phyloP scores from a whole-genome alignment of 352 stramenopile genomes.

The Phytophthora fragariaefolia region DNA sequence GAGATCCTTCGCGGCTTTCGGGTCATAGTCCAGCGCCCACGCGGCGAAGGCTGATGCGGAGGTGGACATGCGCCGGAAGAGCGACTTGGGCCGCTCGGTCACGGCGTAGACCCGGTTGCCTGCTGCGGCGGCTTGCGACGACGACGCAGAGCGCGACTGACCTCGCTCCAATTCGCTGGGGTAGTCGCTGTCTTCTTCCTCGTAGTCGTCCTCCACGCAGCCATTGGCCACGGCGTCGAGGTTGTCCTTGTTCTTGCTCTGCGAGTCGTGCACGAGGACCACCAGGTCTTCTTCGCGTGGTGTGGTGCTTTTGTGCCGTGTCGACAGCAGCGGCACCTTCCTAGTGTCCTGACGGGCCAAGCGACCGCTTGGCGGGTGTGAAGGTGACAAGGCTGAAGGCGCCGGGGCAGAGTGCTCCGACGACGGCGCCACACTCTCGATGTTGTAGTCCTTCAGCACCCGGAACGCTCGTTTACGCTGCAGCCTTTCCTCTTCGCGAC shows the following conservation, averaged over 20 bases:
- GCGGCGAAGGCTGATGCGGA: constrained; percentile 38
- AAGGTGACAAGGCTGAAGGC: constrained; percentile 11
- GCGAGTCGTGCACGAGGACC: constrained; percentile 26
- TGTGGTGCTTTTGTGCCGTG: constrained; percentile 22
- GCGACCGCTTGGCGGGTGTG: not conserved
- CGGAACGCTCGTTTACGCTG: constrained; percentile 60
- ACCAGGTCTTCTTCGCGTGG: constrained; percentile 49
- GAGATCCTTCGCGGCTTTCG: too few relatives aligned
- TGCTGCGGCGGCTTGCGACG: constrained; percentile 19
- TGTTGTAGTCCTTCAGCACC: constrained; percentile 58
- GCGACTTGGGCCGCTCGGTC: constrained; percentile 32
- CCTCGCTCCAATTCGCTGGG: constrained; percentile 1
- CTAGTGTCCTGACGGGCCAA: not conserved
- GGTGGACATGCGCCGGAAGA: constrained; percentile 38
- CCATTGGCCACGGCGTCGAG: constrained; percentile 2
- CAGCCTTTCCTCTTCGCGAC: constrained; percentile 56
- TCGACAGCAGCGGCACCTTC: not conserved
- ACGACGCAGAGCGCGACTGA: constrained; percentile 9
- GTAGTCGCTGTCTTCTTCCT: not conserved
- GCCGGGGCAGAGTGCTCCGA: not conserved
- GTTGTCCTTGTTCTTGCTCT: constrained; percentile 25
- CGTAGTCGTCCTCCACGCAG: not conserved
- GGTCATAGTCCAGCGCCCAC: constrained; percentile 47
- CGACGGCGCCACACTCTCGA: constrained; percentile 31
- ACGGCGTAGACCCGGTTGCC: constrained; percentile 36